These are phyloP conservation scores for Aspergillus neoniger DNA, from an alignment of 2,329 filamentous ascomycete genomes.

Conservation along the genomic window DNA sequence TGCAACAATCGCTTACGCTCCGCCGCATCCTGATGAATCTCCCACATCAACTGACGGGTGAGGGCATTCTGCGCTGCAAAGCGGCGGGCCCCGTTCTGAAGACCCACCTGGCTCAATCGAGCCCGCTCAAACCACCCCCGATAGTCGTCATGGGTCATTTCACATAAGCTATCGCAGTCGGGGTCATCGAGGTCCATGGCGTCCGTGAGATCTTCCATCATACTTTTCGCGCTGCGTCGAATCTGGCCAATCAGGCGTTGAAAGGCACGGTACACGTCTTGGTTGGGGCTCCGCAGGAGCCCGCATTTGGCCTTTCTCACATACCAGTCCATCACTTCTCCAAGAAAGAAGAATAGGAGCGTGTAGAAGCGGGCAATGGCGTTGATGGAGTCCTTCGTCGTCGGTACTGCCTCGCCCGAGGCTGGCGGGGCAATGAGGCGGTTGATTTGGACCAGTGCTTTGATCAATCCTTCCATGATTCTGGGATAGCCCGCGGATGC, in stretches of 20 bases:
- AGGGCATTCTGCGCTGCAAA: slow-evolving; percentile 39
- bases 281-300: slow-evolving; percentile 37
- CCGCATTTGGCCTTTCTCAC: slow-evolving; percentile 36
- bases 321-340: slow-evolving; percentile 44
- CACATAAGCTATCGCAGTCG: slow-evolving; percentile 16
- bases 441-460: slow-evolving; percentile 36
- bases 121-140: slow-evolving; percentile 33
- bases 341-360: slow-evolving; percentile 38
- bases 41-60: slow-evolving; percentile 40
- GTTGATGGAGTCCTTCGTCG: slow-evolving; percentile 20
- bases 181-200: slow-evolving; percentile 29
- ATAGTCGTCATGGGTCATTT: slow-evolving; percentile 22
- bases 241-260: slow-evolving; percentile 35
- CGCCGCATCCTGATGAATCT: slow-evolving; percentile 37
- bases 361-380: slow-evolving; percentile 36
- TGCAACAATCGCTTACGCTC: slow-evolving; percentile 30
- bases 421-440: slow-evolving; percentile 27
- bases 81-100: slow-evolving; percentile 33
- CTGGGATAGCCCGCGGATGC: slow-evolving; percentile 38
- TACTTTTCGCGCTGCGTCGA: slow-evolving; percentile 25
- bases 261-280: slow-evolving; percentile 39
- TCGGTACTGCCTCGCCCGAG: slow-evolving; percentile 11
- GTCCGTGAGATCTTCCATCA: slow-evolving; percentile 22
- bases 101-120: slow-evolving; percentile 36
- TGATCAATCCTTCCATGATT: slow-evolving; percentile 38